phyloP scores from a whole-genome alignment of 2,329 filamentous ascomycete genomes.

The Aspergillus ibericus region DNA sequence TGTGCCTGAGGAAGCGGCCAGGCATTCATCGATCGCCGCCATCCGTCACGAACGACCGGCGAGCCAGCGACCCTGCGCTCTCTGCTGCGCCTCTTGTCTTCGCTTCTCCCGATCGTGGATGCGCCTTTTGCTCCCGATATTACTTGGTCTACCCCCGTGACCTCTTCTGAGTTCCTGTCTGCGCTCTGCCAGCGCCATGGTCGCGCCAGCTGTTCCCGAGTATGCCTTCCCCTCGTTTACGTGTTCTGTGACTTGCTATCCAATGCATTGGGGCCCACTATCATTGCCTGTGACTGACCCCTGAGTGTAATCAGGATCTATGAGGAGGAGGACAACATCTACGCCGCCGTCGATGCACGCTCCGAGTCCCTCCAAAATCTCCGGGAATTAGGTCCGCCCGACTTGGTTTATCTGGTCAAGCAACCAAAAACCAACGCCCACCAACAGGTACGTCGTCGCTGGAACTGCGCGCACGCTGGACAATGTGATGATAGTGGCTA shows the following conservation, averaged over 20 bases:
- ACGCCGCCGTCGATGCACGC: constrained; percentile 80
- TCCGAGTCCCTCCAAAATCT: constrained; percentile 83
- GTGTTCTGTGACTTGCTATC: constrained; percentile 28
- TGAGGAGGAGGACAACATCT: constrained; percentile 80
- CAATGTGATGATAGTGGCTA: neutral
- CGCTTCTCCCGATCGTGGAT: neutral
- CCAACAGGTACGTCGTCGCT: constrained; percentile 54
- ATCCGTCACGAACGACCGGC: constrained; percentile 15
- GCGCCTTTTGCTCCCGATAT: neutral
- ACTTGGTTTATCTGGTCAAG: constrained; percentile 93
- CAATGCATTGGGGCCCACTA: constrained; percentile 18
- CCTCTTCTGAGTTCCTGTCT: constrained; percentile 8
- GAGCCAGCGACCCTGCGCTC: neutral
- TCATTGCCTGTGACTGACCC: constrained; percentile 21
- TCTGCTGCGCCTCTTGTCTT: constrained; percentile 10
- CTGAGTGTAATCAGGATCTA: constrained; percentile 65
- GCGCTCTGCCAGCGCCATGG: constrained; percentile 54
- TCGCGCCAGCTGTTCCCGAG: constrained; percentile 75
- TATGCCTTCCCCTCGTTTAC: constrained; percentile 48
- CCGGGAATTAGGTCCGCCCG: constrained; percentile 91
- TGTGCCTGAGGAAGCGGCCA: constrained; percentile 8
- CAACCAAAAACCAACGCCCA: constrained; percentile 60
- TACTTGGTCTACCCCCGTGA: neutral
- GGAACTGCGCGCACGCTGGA: neutral
- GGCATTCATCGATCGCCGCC: constrained; percentile 10